phyloP scores from a whole-genome alignment of 2,329 filamentous ascomycete genomes.

The Aureobasidium sp. region DNA sequence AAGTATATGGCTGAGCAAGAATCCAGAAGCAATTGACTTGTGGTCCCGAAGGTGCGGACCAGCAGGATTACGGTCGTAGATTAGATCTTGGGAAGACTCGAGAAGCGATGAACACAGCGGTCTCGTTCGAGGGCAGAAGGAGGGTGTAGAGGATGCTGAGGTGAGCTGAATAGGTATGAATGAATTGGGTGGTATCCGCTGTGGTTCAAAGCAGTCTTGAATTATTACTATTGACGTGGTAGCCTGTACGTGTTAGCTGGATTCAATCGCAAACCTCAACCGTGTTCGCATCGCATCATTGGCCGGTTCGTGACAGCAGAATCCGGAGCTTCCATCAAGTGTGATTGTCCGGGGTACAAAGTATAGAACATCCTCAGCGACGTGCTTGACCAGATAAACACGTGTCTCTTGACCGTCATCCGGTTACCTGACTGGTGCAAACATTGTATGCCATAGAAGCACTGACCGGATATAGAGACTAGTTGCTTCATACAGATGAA shows the following conservation, averaged over 20 bases:
- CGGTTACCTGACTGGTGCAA: neutral
- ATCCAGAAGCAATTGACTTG: no score
- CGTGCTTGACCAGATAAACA: neutral
- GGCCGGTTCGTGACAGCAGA: neutral
- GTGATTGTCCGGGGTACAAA: no score
- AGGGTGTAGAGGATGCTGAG: neutral
- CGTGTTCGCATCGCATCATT: conserved; percentile 4
- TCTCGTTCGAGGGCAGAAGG: no score
- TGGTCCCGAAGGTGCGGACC: no score
- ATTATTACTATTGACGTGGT: neutral
- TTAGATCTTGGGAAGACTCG: no score
- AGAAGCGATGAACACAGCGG: no score
- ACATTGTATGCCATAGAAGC: neutral
- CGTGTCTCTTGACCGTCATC: neutral
- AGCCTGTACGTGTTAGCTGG: conserved; percentile 1
- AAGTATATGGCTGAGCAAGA: no score
- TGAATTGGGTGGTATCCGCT: neutral
- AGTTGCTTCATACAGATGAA: neutral
- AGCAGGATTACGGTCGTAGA: no score
- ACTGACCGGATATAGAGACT: conserved; percentile 3
- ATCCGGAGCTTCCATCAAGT: neutral
- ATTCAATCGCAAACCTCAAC: neutral
- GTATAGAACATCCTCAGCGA: no score
- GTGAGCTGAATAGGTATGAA: no score
- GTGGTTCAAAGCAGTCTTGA: neutral